Base-by-base conservation (phyloP, 2,329 filamentous ascomycete genomes). In the Claviceps pazoutovae region DNA sequence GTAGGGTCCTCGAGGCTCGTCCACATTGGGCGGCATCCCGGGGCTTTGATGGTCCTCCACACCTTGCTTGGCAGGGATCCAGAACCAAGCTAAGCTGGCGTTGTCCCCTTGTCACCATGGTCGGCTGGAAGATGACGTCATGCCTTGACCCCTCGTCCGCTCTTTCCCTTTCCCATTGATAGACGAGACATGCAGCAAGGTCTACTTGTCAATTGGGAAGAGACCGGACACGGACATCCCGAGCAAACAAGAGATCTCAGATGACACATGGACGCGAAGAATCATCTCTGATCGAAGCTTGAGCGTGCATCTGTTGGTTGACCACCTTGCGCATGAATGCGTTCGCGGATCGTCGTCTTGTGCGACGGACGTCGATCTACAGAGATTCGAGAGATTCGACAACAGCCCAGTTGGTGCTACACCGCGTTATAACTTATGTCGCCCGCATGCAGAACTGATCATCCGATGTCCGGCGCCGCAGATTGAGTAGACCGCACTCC, bases 1-100 rank as follows among this genome's bases (percentile, higher is more conserved):
- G 52, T 53, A 53, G 52, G 52, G 52, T 53, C 48, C 49, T 43
- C n/a, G 30, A 23, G 23, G 5, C 23, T 23, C 23, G 23, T 19
- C 34, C 30, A 36, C 17, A 14, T 42, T 34, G 11, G 17, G 34
- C 43, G 49, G 49, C 21, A 46, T 46, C 21, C 42, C 34, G 43
- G 17, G 39, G 38, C 17, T 26, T 5, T 43, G 21, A 43, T 43
- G 21, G 21, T 26, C 4, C 6, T 42, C 9, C 7, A 17, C 16
- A 19, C 41, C 41, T 21, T 21, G 41, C 41, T 21, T 21, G 41
- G 19, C 41, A 21, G 41, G 41, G 9, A 21, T 13, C 19, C 17
- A 43, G 41, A 43, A 43, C 41, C 41, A 43, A 23, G 16, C n/a
- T 16, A 30, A 42, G 36, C 37, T 21, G 26, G 23, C 4, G 9